Evolutionary conservation across 2,329 filamentous ascomycete species (phyloP).

Genomic region (Cercospora zeae-maydis): DNA sequence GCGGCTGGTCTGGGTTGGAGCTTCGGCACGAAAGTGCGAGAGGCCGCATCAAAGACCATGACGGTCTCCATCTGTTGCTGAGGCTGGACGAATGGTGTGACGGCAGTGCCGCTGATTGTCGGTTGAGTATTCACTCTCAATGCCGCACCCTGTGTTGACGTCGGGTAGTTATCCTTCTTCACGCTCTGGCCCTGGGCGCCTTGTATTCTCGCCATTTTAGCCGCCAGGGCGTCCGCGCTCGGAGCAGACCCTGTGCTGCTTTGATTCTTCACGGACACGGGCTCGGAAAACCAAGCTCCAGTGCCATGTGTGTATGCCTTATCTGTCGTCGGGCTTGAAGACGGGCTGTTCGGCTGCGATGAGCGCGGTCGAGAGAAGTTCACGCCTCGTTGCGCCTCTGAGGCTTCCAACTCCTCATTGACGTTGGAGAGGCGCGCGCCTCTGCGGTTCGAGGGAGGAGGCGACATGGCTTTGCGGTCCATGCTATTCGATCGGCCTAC

Average conservation of each 20-base stretch:
- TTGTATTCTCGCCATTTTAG: conserved; percentile 24
- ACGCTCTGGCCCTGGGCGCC: conserved; percentile 23
- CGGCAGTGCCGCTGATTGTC: conserved; percentile 11
- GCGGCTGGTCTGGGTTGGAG: conserved; percentile 20
- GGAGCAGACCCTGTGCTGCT: conserved; percentile 9
- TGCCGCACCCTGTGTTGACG: conserved; percentile 16
- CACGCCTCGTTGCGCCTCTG: conserved; percentile 41
- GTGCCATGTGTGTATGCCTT: conserved; percentile 33
- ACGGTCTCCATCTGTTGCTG: conserved; percentile 27
- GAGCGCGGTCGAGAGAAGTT: conserved; percentile 56
- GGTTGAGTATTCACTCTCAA: conserved; percentile 12
- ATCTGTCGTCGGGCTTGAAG: conserved; percentile 18
- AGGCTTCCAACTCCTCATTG: conserved; percentile 40
- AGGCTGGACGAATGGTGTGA: conserved; percentile 1
- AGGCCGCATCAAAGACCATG: conserved; percentile 35
- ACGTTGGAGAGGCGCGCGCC: conserved; percentile 42
- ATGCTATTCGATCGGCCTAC: conserved; percentile 34
- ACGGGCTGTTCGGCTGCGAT: conserved; percentile 37
- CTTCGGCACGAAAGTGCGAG: conserved; percentile 31
- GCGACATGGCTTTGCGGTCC: conserved; percentile 26
- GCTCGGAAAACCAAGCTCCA: conserved; percentile 58
- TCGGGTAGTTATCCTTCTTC: conserved; percentile 13
- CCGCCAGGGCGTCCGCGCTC: conserved; percentile 15
- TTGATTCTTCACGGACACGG: conserved; percentile 47
- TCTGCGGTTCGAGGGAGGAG: conserved; percentile 19